These are phyloP conservation scores for Grosmannia penicillata DNA, from an alignment of 2,329 filamentous ascomycete genomes.

Conservation along the genomic window DNA sequence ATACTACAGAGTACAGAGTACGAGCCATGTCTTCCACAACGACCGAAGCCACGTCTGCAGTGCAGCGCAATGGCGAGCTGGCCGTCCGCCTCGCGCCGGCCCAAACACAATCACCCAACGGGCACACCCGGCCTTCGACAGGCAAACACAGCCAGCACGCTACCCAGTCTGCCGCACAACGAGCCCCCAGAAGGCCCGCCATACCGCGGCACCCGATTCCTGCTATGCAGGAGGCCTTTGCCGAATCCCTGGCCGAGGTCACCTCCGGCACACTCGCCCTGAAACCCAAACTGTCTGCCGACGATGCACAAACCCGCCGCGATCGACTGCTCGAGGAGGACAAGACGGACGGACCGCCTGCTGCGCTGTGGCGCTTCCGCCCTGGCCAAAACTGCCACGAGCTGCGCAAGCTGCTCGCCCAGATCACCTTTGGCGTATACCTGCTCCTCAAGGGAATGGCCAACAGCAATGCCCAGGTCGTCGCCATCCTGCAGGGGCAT, in stretches of 20 bases:
- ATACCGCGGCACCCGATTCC: constrained; percentile 51
- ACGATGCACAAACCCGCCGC: constrained; percentile 46
- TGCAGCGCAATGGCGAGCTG: constrained; percentile 11
- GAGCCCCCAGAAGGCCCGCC: constrained; percentile 5
- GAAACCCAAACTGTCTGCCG: constrained; percentile 37
- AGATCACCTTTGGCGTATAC: constrained; percentile 89
- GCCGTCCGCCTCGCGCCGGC: constrained; percentile 13
- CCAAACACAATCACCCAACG: constrained; percentile 3
- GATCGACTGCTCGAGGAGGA: constrained; percentile 53
- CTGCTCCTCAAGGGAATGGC: constrained; percentile 72
- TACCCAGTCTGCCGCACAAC: neutral
- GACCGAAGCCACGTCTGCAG: constrained; percentile 9
- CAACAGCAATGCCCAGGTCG: constrained; percentile 76
- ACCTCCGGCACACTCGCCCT: constrained; percentile 28
- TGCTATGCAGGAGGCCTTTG: constrained; percentile 67
- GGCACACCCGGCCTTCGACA: neutral
- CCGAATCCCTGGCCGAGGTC: constrained; percentile 65
- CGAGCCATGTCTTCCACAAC: constrained; percentile 13
- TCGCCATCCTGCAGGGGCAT: constrained; percentile 77
- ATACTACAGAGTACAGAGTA: neutral
- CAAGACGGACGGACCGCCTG: constrained; percentile 56
- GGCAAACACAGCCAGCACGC: neutral
- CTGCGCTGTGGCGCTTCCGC: constrained; percentile 61
- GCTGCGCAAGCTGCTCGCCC: constrained; percentile 75
- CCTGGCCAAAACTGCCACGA: constrained; percentile 70